Evolutionary conservation across 306 rosid species (phyloP).

Genomic region (Ziziphus jujuba): DNA sequence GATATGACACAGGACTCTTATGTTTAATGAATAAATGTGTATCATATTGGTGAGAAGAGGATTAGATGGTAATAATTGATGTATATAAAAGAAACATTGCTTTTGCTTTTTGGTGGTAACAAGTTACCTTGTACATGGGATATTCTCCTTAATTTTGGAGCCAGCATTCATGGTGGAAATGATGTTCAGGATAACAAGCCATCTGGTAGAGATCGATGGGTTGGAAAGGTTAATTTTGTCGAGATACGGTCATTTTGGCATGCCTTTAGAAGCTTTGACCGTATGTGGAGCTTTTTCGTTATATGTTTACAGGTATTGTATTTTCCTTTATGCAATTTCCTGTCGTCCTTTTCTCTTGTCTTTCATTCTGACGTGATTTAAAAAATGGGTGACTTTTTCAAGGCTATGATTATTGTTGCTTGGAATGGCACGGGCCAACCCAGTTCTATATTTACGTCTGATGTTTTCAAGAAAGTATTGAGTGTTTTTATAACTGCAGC

Average conservation of each 20-base stretch:
- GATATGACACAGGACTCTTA: too few relatives aligned
- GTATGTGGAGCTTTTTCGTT: slow-evolving; percentile 96
- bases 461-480: slow-evolving; percentile 86
- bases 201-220: slow-evolving; percentile 66
- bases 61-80: background rate
- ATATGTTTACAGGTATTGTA: slow-evolving; percentile 81
- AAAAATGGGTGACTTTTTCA: slow-evolving; percentile 20
- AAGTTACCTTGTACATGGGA: background rate
- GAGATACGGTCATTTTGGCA: slow-evolving; percentile 98
- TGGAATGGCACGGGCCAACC: slow-evolving; percentile 92
- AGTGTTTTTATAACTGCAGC: slow-evolving; percentile 94
- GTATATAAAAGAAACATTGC: too few relatives aligned
- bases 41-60: too few relatives aligned
- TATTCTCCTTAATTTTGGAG: background rate
- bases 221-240: slow-evolving; percentile 91
- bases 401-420: slow-evolving; percentile 96
- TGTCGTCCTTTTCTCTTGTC: slow-evolving; percentile 7
- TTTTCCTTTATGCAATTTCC: slow-evolving; percentile 18
- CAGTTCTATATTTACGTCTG: slow-evolving; percentile 52
- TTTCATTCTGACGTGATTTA: slow-evolving; percentile 22
- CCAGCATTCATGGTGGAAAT: slow-evolving; percentile 5
- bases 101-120: too few relatives aligned
- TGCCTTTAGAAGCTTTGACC: slow-evolving; percentile 95
- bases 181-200: slow-evolving; percentile 66
- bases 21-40: too few relatives aligned